Evolutionary conservation across 768 basidiomycete species (phyloP).

Genomic region (Clitopilus hobsonii): DNA sequence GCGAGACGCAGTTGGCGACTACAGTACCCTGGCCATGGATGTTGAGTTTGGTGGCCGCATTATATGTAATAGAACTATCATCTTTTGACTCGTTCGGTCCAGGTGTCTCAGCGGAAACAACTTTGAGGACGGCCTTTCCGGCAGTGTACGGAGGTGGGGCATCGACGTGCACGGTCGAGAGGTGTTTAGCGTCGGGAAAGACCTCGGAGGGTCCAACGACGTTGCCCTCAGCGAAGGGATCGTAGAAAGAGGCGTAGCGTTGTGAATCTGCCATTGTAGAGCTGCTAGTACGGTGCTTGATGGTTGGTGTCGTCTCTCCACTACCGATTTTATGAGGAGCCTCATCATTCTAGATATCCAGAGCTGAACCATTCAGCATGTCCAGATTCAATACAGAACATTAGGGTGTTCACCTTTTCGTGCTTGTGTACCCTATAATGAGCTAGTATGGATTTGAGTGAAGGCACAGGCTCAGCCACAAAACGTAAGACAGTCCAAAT

Average conservation of each 20-base stretch:
- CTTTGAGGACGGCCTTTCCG: background rate
- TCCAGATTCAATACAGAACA: background rate
- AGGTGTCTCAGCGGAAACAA: background rate
- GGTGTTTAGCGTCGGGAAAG: background rate
- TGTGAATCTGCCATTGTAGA: background rate
- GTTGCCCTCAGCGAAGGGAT: background rate
- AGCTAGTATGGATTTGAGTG: background rate
- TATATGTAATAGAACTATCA: background rate
- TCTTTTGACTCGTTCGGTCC: background rate
- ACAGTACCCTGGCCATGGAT: background rate
- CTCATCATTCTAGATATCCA: background rate
- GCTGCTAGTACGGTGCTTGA: background rate
- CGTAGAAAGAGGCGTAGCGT: background rate
- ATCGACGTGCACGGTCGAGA: background rate
- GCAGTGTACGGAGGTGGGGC: background rate
- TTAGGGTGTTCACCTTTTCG: background rate
- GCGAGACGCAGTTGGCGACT: background rate
- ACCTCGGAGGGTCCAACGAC: background rate
- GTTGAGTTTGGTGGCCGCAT: background rate
- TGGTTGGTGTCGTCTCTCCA: background rate
- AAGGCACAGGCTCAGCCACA: background rate
- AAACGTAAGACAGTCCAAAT: background rate
- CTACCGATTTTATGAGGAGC: background rate
- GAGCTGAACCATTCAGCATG: background rate
- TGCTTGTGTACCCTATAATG: background rate